Conservation (phyloP, 306 rosid species). For the Sophora flavescens region DNA sequence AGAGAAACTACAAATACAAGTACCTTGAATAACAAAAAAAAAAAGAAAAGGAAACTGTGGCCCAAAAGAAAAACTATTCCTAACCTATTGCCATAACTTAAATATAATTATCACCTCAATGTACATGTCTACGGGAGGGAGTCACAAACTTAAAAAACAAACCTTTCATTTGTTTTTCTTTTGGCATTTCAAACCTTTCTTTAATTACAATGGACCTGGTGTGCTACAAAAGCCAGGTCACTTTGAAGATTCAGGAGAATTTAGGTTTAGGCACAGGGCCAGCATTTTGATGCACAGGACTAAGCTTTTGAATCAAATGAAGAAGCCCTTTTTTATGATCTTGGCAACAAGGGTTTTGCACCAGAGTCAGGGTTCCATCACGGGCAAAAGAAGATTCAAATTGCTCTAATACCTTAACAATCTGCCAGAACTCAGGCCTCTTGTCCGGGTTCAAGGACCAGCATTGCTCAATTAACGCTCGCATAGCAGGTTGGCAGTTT, state of each 20-base stretch:
- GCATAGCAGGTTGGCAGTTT: slow-evolving; percentile 75
- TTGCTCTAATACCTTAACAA: slow-evolving; percentile 83
- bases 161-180: too few species aligned
- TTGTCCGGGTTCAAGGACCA: slow-evolving; percentile 83
- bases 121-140: slow-evolving; percentile 34
- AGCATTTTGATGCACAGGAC: slow-evolving; percentile 61
- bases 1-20: slow-evolving; percentile 21
- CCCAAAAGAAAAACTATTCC: not conserved
- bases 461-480: slow-evolving; percentile 87
- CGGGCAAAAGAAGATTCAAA: slow-evolving; percentile 74
- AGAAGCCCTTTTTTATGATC: slow-evolving; percentile 90
- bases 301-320: slow-evolving; percentile 95
- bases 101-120: slow-evolving; percentile 45
- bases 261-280: slow-evolving; percentile 81
- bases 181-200: too few species aligned
- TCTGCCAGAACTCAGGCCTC: slow-evolving; percentile 93
- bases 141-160: too few species aligned
- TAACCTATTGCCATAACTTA: slow-evolving; percentile 22
- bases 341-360: slow-evolving; percentile 57
- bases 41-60: not conserved
- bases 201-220: slow-evolving; percentile 73
- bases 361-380: slow-evolving; percentile 73
- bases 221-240: slow-evolving; percentile 63
- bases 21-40: slow-evolving; percentile 7
- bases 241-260: slow-evolving; percentile 64